Evolutionary conservation across 148 eudicot genomes (phyloP).

Genomic region (Linanthus parryae): DNA sequence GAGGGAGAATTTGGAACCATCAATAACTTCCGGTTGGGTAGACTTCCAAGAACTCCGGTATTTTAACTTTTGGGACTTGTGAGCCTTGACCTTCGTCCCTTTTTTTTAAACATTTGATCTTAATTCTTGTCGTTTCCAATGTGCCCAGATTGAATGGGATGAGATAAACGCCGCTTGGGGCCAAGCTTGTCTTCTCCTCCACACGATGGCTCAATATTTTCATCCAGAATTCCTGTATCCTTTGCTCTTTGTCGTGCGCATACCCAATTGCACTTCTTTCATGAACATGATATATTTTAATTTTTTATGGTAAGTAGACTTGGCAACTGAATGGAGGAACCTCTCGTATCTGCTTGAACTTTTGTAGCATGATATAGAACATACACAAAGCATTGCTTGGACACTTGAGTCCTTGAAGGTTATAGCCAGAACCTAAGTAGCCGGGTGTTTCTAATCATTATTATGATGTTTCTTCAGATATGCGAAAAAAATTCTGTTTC

Average conservation of each 20-base stretch:
- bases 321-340: background rate
- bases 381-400: too few species aligned
- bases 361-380: too few species aligned
- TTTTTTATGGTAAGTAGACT: background rate
- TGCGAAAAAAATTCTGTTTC: too few species aligned
- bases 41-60: constrained; percentile 88
- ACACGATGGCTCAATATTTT: constrained; percentile 88
- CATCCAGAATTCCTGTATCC: constrained; percentile 91
- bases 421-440: too few species aligned
- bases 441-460: too few species aligned
- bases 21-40: constrained; percentile 88
- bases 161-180: constrained; percentile 99
- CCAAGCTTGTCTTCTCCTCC: constrained; percentile 91
- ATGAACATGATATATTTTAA: too few species aligned
- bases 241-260: constrained; percentile 11
- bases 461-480: too few species aligned
- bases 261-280: too few species aligned
- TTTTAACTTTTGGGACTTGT: constrained; percentile 14
- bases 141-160: constrained; percentile 95
- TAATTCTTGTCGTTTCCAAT: too few species aligned
- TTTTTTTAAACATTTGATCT: too few species aligned
- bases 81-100: background rate
- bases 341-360: too few species aligned
- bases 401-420: too few species aligned
- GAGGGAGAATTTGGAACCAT: constrained; percentile 95